These are phyloP conservation scores for Ogataea salicorniae DNA, from an alignment of 805 yeast genomes.

Conservation along the genomic window DNA sequence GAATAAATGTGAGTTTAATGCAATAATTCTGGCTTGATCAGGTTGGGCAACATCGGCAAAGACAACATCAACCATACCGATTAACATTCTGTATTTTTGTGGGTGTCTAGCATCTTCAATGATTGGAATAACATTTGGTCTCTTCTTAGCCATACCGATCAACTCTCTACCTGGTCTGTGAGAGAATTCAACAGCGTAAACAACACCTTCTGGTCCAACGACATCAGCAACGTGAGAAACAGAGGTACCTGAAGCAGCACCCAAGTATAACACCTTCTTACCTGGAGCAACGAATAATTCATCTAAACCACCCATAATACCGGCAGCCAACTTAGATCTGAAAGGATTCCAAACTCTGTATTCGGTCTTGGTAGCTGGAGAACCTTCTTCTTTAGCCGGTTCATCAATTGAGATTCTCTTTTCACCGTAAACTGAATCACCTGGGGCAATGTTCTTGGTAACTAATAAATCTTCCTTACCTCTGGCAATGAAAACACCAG, in stretches of 20 bases:
- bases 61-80: conserved; percentile 98
- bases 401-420: conserved; percentile 93
- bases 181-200: conserved; percentile 98
- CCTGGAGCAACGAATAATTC: conserved; percentile 98
- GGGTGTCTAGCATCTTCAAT: conserved; percentile 99
- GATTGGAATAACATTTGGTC: conserved; percentile 98
- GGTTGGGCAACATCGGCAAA: conserved; percentile 99
- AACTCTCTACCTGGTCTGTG: conserved; percentile 99
- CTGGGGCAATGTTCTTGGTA: conserved; percentile 96
- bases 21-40: conserved; percentile 99
- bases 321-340: conserved; percentile 99
- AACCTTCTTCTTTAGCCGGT: conserved; percentile 83
- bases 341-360: conserved; percentile 99
- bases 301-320: conserved; percentile 99
- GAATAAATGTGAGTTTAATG: conserved; percentile 96
- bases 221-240: conserved; percentile 97
- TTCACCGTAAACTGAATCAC: conserved; percentile 98
- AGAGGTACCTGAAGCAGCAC: conserved; percentile 99
- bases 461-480: conserved; percentile 98
- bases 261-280: conserved; percentile 92
- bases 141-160: conserved; percentile 99
- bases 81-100: conserved; percentile 97
- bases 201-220: conserved; percentile 98
- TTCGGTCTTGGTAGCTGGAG: conserved; percentile 89
- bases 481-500: conserved; percentile 98